Conservation (phyloP, 2,329 filamentous ascomycete genomes). For the Celoporthe dispersa region DNA sequence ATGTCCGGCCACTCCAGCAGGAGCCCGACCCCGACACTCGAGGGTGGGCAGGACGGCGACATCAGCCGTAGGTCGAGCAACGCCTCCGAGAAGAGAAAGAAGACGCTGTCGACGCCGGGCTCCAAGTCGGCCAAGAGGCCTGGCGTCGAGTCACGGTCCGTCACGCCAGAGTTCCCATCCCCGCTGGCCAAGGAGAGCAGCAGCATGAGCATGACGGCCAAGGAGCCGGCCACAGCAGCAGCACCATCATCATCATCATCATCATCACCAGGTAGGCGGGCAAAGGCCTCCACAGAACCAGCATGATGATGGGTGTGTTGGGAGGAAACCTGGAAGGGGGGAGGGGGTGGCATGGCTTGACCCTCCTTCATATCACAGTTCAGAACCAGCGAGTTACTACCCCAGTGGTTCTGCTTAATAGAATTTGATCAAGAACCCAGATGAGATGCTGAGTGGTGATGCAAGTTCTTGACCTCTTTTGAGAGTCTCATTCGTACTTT, state of each 20-base stretch:
- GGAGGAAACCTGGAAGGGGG: too few species aligned
- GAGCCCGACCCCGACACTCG: constrained; percentile 53
- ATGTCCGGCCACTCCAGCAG: constrained; percentile 52
- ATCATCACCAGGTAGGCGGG: constrained; percentile 5
- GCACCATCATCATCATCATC: background rate
- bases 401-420: background rate
- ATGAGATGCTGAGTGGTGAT: too few species aligned
- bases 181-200: constrained; percentile 57
- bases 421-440: background rate
- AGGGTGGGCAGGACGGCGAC: constrained; percentile 43
- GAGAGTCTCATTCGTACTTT: too few species aligned
- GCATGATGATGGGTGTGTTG: constrained; percentile 13
- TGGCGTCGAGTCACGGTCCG: constrained; percentile 53
- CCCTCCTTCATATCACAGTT: too few species aligned
- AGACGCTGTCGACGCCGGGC: constrained; percentile 44
- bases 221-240: constrained; percentile 4
- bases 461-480: too few species aligned
- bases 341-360: background rate
- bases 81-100: constrained; percentile 57
- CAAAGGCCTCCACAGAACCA: constrained; percentile 24
- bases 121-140: constrained; percentile 46
- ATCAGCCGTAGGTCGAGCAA: constrained; percentile 52
- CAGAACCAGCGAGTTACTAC: background rate
- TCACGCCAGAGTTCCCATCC: constrained; percentile 59
- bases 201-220: constrained; percentile 37